Conservation (phyloP, 1,139 yeast species). For the Debaryomyces psychrophilus region DNA sequence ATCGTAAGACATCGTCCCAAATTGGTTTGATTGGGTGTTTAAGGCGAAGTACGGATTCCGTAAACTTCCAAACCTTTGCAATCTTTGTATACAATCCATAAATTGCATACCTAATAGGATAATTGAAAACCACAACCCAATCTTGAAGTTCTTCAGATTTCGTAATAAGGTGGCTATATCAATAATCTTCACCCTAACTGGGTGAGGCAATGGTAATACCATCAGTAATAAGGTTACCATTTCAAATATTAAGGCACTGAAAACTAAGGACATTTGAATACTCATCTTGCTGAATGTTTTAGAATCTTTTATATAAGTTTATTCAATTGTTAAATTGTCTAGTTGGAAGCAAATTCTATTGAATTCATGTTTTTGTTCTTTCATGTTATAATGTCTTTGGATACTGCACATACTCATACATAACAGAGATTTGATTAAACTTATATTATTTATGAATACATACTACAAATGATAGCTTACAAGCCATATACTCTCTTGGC, state of each 20-base stretch:
- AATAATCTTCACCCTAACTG: constrained; percentile 51
- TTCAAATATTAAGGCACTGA: constrained; percentile 52
- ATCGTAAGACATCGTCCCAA: constrained; percentile 33
- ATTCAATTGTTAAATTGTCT: not conserved
- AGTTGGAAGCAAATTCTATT: not conserved
- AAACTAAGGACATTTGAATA: constrained; percentile 49
- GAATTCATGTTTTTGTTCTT: not conserved
- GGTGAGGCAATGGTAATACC: constrained; percentile 65
- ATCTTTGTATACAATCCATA: constrained; percentile 58
- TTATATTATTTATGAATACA: not conserved
- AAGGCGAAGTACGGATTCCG: constrained; percentile 31
- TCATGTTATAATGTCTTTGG: not conserved
- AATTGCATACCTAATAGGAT: constrained; percentile 57
- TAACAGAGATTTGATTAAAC: not conserved
- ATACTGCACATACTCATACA: not conserved
- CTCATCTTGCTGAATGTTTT: constrained; percentile 32
- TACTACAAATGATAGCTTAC: constrained; percentile 16
- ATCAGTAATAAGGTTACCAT: constrained; percentile 56
- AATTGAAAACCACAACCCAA: constrained; percentile 50
- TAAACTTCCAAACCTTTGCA: constrained; percentile 32
- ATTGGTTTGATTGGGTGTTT: constrained; percentile 14
- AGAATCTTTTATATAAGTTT: constrained; percentile 6
- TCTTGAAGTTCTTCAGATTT: constrained; percentile 49
- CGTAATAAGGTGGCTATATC: constrained; percentile 37
- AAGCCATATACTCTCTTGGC: constrained; percentile 49